These are phyloP conservation scores for Fusarium sacchari DNA, from an alignment of 2,329 filamentous ascomycete species.

Conservation along the genomic window DNA sequence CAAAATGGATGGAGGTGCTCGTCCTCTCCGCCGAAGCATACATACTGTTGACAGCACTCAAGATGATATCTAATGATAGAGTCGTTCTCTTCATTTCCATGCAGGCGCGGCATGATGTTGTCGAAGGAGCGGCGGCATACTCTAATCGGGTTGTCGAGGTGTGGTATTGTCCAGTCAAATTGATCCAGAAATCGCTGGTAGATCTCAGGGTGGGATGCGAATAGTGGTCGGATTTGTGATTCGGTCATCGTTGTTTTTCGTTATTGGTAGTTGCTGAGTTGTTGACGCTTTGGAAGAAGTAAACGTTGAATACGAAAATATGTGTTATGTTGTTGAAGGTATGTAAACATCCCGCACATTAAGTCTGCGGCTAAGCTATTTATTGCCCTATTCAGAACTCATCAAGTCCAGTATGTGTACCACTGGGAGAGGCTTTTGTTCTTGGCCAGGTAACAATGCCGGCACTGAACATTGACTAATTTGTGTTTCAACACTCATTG, in stretches of 20 bases:
- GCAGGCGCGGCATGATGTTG: not conserved
- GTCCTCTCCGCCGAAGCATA: not conserved
- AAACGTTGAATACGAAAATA: rapidly evolving
- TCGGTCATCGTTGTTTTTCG: rapidly evolving
- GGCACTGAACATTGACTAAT: not conserved
- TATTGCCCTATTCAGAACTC: rapidly evolving
- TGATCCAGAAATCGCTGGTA: not conserved
- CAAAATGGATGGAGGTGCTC: not conserved
- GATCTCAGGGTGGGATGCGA: rapidly evolving
- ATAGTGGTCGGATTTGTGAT: not conserved
- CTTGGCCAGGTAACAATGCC: rapidly evolving
- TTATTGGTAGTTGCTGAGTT: not conserved
- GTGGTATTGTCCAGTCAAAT: not conserved
- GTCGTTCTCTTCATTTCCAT: not conserved
- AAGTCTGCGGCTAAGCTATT: not conserved
- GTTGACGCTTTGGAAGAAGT: rapidly evolving
- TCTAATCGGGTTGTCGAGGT: not conserved
- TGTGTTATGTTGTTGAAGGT: rapidly evolving
- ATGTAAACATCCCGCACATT: not conserved
- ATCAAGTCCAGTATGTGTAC: rapidly evolving
- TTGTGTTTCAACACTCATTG: not conserved
- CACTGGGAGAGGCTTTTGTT: not conserved
- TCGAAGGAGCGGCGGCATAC: not conserved
- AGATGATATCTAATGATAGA: not conserved
- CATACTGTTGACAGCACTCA: not conserved